Evolutionary conservation across 139 green algal genomes (phyloP).

Genomic region (Choricystis sp.): DNA sequence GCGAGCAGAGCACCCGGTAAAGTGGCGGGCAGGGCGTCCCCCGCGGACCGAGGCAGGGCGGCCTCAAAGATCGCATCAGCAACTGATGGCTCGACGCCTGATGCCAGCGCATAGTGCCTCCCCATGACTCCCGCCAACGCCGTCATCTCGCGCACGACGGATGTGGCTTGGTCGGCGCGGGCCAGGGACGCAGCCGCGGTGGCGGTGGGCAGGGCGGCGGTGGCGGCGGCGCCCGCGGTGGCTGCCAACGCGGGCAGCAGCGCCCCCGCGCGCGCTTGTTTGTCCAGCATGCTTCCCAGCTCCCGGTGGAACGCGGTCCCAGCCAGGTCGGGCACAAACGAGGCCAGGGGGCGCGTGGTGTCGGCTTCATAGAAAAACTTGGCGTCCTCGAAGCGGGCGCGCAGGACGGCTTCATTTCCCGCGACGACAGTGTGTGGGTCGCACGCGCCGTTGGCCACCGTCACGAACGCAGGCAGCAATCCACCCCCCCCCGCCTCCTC

Average conservation of each 20-base stretch:
- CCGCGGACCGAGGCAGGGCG: conserved; percentile 62
- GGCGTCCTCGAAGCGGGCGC: conserved; percentile 91
- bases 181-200: conserved; percentile 48
- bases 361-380: conserved; percentile 93
- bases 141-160: conserved; percentile 92
- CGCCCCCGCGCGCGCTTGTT: conserved; percentile 53
- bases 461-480: conserved; percentile 82
- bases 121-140: conserved; percentile 90
- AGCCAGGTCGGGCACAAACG: conserved; percentile 48
- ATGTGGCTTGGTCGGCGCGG: conserved; percentile 77
- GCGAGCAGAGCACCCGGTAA: conserved; percentile 45
- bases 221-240: conserved; percentile 16
- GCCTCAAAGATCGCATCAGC: conserved; percentile 70
- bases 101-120: conserved; percentile 52
- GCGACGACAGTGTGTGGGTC: conserved; percentile 45
- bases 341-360: conserved; percentile 47
- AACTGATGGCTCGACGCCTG: conserved; percentile 26
- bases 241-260: conserved; percentile 42
- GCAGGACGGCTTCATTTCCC: conserved; percentile 91
- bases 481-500: conserved; percentile 21
- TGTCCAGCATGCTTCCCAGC: conserved; percentile 86
- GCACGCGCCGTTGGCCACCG: conserved; percentile 81
- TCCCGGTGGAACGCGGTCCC: conserved; percentile 84
- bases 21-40: conserved; percentile 52
- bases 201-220: conserved; percentile 4